Conservation (phyloP, 2,329 filamentous ascomycete species). For the Drechslerella coelobrocha region DNA sequence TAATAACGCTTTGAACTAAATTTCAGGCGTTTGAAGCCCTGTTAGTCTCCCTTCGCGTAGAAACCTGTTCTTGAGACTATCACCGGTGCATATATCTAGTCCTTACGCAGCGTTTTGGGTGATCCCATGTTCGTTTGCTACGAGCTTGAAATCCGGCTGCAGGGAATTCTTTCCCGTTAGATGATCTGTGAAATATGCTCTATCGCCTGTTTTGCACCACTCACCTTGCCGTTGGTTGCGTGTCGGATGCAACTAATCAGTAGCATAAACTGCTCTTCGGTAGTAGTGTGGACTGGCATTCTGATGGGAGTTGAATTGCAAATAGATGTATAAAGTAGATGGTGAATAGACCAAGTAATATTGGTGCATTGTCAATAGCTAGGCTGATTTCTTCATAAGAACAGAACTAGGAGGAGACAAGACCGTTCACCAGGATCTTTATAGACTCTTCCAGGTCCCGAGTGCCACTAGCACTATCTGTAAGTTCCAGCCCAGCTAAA, state of each 20-base stretch:
- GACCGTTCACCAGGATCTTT: background rate
- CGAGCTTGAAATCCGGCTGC: constrained; percentile 37
- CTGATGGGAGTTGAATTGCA: background rate
- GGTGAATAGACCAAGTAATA: background rate
- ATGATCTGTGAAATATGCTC: background rate
- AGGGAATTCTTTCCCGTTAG: background rate
- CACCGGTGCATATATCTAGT: background rate
- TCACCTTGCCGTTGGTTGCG: constrained; percentile 33
- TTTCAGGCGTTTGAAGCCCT: background rate
- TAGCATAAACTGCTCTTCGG: constrained; percentile 37
- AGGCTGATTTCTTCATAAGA: background rate
- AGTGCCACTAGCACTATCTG: background rate
- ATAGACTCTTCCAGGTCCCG: background rate
- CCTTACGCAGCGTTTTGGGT: constrained; percentile 35
- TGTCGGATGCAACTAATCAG: constrained; percentile 35
- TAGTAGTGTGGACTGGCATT: constrained; percentile 8
- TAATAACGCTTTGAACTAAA: constrained; percentile 26
- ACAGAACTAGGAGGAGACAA: background rate
- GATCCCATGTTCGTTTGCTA: constrained; percentile 39
- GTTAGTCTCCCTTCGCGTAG: background rate
- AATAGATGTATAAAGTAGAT: background rate
- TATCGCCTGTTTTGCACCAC: background rate
- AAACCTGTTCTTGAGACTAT: background rate
- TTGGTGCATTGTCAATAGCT: too few relatives aligned
- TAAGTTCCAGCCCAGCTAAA: background rate